Conservation (phyloP, 2,329 filamentous ascomycete species). For the Fusarium napiforme region DNA sequence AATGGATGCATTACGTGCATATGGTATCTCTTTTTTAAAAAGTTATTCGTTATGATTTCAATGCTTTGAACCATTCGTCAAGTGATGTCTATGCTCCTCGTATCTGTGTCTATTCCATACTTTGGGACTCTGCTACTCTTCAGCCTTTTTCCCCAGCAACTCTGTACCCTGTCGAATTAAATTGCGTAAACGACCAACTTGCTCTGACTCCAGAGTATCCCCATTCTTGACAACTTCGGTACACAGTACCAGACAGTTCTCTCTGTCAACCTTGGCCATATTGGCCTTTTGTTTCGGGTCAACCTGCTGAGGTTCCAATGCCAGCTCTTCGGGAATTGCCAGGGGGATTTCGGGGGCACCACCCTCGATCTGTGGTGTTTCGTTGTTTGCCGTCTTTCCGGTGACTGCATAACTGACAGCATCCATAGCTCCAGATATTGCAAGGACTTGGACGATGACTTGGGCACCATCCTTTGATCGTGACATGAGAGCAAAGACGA, state of each 20-base stretch:
- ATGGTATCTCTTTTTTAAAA: constrained; percentile 35
- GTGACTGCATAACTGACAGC: constrained; percentile 62
- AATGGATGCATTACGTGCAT: constrained; percentile 45
- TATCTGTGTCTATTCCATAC: background rate
- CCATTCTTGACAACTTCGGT: constrained; percentile 63
- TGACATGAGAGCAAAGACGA: constrained; percentile 70
- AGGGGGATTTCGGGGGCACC: constrained; percentile 12
- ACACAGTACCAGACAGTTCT: constrained; percentile 70
- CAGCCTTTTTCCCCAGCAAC: constrained; percentile 50
- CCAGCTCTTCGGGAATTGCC: constrained; percentile 49
- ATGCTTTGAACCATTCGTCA: background rate
- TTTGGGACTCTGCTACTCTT: constrained; percentile 1
- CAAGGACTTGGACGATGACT: constrained; percentile 57
- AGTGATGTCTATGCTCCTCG: background rate
- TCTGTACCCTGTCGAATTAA: constrained; percentile 63
- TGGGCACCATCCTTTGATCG: constrained; percentile 61
- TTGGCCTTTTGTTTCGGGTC: constrained; percentile 56
- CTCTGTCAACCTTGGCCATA: constrained; percentile 65
- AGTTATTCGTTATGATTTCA: constrained; percentile 33
- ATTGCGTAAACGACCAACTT: constrained; percentile 56
- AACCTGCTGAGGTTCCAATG: constrained; percentile 60
- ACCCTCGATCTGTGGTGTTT: constrained; percentile 36
- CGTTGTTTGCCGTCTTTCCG: constrained; percentile 48
- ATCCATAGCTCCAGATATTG: constrained; percentile 55
- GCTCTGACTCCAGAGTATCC: constrained; percentile 53